phyloP scores from a whole-genome alignment of 1,139 yeast genomes.

The Saccharomycopsis hybrid region DNA sequence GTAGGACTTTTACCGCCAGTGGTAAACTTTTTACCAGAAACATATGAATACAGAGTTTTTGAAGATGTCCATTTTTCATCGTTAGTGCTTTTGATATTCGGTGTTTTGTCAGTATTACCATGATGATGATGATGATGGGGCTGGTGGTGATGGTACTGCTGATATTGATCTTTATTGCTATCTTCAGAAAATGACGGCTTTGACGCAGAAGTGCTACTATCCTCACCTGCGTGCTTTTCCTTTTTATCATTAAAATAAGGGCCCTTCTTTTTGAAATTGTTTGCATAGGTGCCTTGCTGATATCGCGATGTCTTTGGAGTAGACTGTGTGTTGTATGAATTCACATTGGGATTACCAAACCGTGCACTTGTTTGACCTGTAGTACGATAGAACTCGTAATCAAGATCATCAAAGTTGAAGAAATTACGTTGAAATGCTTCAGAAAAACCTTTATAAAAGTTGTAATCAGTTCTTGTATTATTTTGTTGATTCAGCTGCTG shows the following conservation, averaged over 20 bases:
- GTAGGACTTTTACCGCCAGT: no score
- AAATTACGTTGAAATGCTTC: not conserved
- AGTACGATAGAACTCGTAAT: not conserved
- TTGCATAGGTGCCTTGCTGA: constrained; percentile 6
- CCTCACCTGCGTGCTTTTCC: not conserved
- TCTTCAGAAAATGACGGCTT: no score
- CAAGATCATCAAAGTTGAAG: not conserved
- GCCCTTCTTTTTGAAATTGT: not conserved
- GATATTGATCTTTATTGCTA: no score
- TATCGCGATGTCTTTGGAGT: constrained; percentile 6
- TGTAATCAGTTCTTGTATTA: not conserved
- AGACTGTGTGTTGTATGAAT: constrained; percentile 1
- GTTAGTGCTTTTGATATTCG: no score
- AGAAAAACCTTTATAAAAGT: not conserved
- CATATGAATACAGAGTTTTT: no score
- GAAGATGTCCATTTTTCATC: no score
- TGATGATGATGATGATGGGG: no score
- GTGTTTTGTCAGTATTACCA: no score
- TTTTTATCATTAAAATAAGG: not conserved
- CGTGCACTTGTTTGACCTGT: not conserved
- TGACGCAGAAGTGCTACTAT: not conserved
- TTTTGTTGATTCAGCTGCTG: not conserved
- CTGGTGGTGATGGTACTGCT: no score
- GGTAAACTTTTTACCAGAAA: no score
- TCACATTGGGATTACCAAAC: constrained; percentile 6